A percentile compares a stretch with the other conserved stretches of the same genome.
These are phyloP conservation scores for Penicillium parvum DNA, from an alignment of 495 filamentous ascomycete genomes.

Conservation along the genomic window DNA sequence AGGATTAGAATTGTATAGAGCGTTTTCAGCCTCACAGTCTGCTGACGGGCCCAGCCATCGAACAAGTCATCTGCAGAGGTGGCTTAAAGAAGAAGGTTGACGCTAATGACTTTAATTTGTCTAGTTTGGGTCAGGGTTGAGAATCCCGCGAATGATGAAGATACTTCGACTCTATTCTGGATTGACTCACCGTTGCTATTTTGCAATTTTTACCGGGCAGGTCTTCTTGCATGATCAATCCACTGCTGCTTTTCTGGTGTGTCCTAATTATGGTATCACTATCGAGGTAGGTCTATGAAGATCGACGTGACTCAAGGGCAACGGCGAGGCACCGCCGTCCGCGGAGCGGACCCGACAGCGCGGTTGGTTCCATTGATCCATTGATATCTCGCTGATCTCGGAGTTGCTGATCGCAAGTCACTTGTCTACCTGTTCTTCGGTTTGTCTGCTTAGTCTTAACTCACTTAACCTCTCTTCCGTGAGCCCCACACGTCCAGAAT, in stretches of 20 bases:
- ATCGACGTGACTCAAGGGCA: neutral
- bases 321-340: neutral
- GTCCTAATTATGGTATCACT: neutral
- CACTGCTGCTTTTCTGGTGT: neutral
- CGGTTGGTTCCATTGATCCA: neutral
- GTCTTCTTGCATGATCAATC: too few relatives aligned
- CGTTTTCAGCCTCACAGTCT: neutral
- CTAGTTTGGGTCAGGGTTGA: neutral
- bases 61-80: constrained; percentile 6
- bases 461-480: neutral
- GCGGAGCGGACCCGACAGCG: neutral
- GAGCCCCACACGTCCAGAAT: constrained; percentile 19
- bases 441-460: too few relatives aligned
- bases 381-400: too few relatives aligned
- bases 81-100: constrained; percentile 21
- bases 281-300: neutral
- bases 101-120: constrained; percentile 19
- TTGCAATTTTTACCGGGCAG: too few relatives aligned
- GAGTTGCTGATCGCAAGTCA: too few relatives aligned
- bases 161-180: neutral
- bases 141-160: neutral
- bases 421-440: too few relatives aligned
- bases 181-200: too few relatives aligned
- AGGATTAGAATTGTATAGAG: too few relatives aligned
- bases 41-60: neutral